Evolutionary conservation across 164 flowering plant species (phyloP), one percentile per base, ranked within the genome.

Genomic region (Cinnamomum micranthum): DNA sequence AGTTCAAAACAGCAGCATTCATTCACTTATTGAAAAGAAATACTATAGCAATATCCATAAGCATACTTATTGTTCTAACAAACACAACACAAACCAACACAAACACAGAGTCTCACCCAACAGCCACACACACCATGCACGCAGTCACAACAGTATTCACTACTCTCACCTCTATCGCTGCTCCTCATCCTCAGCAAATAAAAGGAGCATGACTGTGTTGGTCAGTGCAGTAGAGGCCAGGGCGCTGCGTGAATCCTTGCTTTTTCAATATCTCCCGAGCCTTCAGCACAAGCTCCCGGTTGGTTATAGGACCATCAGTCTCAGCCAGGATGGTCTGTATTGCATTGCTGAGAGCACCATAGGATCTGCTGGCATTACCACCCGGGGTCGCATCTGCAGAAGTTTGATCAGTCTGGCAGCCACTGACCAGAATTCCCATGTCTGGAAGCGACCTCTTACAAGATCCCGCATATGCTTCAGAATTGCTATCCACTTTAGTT

Each of bases 341-440:
- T n/a, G 95, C 97, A 77, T 95, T 93, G 86, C 98, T 95, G 19
- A 92, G 85, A 28, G 99, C 99, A 50, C 98, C 99, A 83, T 95
- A 93, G n/a, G 99, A 86, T 58, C 76, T 76, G 19, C 20, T 25
- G 11, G 91, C 63, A 66, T 84, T 78, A 3, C 97, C 97, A 0
- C 86, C n/a, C 17, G 96, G 97, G 69, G 72, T 88, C 15, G 97
- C 96, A 81, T 95, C 98, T 0, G 97, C 99, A 0, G 99, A 95
- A 13, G 99, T 95, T 71, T 95, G 92, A 71, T 92, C 76, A 0
- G 91, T 92, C 78, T 95, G 99, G 80, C 99, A 95, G 31, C 99
- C 98, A 58, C 99, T 95, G 25, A 93, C 81, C 58, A 95, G 82
- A 70, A 90, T 89, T 2, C 91, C 89, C 70, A 59, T 77, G 51